Evolutionary conservation across 352 stramenopile genomes (phyloP).

Genomic region (Bremia lactucae): DNA sequence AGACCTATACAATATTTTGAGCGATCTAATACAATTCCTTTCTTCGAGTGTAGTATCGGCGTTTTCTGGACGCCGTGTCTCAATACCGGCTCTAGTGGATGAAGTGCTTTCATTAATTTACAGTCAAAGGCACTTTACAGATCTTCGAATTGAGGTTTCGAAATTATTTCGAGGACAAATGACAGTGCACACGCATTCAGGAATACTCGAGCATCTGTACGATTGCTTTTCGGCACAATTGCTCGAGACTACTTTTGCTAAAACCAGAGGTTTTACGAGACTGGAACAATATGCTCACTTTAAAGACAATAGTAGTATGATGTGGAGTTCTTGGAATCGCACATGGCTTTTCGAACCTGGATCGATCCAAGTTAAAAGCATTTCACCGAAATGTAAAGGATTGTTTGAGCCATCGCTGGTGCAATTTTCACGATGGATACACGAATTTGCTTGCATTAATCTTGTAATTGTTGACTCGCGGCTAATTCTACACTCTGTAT

Average conservation of each 20-base stretch:
- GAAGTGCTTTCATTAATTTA: conserved; percentile 2
- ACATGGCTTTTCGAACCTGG: background rate
- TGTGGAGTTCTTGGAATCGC: background rate
- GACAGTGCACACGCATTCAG: background rate
- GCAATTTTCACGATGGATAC: background rate
- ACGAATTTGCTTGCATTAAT: conserved; percentile 1
- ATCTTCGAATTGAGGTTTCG: background rate
- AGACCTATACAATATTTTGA: background rate
- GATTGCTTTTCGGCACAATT: background rate
- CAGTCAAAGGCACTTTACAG: background rate
- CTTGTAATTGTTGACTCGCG: background rate
- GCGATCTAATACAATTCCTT: background rate
- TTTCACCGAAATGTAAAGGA: background rate
- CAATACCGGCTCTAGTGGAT: background rate
- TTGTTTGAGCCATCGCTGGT: background rate
- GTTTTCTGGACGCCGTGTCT: background rate
- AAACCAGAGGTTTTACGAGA: background rate
- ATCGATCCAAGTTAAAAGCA: background rate
- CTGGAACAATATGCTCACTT: background rate
- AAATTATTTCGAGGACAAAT: background rate
- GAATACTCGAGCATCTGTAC: background rate
- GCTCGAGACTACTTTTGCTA: background rate
- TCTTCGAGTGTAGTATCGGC: background rate
- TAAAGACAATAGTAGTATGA: background rate
- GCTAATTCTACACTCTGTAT: background rate